Base-by-base conservation (phyloP, 495 filamentous ascomycete genomes). In the Hypoxylon lenormandii region DNA sequence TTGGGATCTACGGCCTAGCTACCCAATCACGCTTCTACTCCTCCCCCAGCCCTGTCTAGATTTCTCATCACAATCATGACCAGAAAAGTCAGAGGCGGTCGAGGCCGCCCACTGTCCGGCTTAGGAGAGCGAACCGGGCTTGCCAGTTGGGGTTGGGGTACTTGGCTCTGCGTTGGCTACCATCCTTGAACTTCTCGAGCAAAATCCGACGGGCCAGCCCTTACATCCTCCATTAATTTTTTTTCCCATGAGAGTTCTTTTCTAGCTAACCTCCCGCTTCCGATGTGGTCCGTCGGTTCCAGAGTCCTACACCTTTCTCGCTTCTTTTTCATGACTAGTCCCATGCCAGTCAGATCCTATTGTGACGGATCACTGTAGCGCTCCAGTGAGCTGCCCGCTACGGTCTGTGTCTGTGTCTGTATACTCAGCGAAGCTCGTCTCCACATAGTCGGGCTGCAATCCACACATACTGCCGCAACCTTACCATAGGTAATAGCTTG, bases 1-100 rank as follows among this genome's bases (percentile, higher is more conserved):
- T 76, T 72, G 64, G 67, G 74, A 74, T 70, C 73, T 70, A 69
- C 64, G 56, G 62, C 53, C 56, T 40, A 55, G 56, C 69, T 68
- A 51, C 74, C 74, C 74, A 76, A 76, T 76, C 74, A 74, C 66
- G 68, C 37, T 49, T 26, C 28, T 52, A 67, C 47, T 58, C 49
- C 64, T 45, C 30, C 51, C 42, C 52, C 64, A 72, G 71, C 65
- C 64, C 67, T 72, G 71, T 61, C 54, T 66, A 57, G 49, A 66
- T 69, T 56, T 69, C 40, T 64, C 67, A 74, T 70, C 46, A 46
- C 42, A 66, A 53, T 56, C 71, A 70, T 72, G 68, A 69, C 61
- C 57, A 58, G 58, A 36, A 45, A 60, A 64, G 62, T 56, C 67
- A 64, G 57, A 45, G 64, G 54, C 56, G 60, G 67, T 66, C 73